phyloP scores from a whole-genome alignment of 441 rosid genomes.

The Erodium texanum region DNA sequence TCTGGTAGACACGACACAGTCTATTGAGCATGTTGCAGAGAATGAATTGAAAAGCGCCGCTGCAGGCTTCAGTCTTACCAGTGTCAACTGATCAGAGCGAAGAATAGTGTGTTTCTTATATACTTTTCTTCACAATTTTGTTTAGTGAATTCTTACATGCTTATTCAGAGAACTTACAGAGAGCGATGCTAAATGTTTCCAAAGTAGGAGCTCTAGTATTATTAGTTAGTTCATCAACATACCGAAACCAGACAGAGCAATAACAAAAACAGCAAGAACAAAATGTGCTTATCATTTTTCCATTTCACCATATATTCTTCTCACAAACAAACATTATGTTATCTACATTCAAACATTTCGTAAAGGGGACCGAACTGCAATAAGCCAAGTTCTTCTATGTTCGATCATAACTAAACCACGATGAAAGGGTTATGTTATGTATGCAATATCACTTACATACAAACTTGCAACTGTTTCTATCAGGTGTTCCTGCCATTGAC shows the following conservation, averaged over 20 bases:
- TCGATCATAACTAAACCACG: too few relatives aligned
- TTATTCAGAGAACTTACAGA: background rate
- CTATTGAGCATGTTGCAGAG: constrained; percentile 44
- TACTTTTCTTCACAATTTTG: background rate
- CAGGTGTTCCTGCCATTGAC: background rate
- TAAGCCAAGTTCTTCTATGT: background rate
- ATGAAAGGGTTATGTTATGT: background rate
- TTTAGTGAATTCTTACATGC: too few relatives aligned
- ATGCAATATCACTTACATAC: background rate
- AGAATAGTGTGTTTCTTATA: constrained; percentile 14
- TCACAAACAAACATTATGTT: background rate
- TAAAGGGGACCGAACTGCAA: background rate
- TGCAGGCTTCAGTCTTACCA: constrained; percentile 77
- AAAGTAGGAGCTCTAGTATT: background rate
- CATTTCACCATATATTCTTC: background rate
- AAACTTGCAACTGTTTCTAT: background rate
- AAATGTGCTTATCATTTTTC: background rate
- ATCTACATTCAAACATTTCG: background rate
- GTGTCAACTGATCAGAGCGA: constrained; percentile 45
- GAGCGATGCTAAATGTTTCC: background rate
- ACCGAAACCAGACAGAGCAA: background rate
- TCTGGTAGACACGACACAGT: constrained; percentile 42
- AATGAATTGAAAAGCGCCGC: constrained; percentile 80
- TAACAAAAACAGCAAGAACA: background rate
- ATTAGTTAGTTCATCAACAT: background rate